Percentiles rank a stretch among this genome's conserved stretches.
Evolutionary conservation across 164 flowering plant species (phyloP).

Genomic region (Nymphaea thermarum): DNA sequence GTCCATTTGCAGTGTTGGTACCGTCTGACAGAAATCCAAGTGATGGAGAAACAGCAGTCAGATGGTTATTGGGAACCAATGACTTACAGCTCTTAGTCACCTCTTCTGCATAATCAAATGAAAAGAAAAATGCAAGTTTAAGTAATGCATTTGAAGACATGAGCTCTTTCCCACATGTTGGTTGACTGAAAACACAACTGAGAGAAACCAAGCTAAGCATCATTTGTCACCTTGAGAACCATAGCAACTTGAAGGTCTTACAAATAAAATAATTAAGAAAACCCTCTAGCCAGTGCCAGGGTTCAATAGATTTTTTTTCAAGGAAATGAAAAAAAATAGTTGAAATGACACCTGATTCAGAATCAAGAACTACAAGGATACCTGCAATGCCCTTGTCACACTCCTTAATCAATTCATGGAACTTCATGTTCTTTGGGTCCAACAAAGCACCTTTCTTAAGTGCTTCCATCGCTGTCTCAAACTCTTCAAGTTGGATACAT

Average conservation of each 20-base stretch:
- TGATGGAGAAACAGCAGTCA: slow-evolving; percentile 6
- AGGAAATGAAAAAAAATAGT: no score
- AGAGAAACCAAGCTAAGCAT: neutral
- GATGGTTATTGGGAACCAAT: slow-evolving; percentile 5
- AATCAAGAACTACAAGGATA: slow-evolving; percentile 6
- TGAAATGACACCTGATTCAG: no score
- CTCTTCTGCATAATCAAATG: slow-evolving; percentile 40
- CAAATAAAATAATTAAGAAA: neutral
- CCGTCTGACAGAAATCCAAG: slow-evolving; percentile 8
- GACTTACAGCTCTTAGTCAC: slow-evolving; percentile 17
- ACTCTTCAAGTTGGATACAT: slow-evolving; percentile 79
- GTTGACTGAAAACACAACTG: neutral
- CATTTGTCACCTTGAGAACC: no score
- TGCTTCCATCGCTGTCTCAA: slow-evolving; percentile 78
- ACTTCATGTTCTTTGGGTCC: slow-evolving; percentile 58
- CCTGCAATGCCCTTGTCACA: slow-evolving; percentile 76
- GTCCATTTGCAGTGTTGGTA: slow-evolving; percentile 6
- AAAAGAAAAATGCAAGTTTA: neutral
- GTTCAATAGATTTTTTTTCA: no score
- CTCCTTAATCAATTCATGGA: slow-evolving; percentile 55
- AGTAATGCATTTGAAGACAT: no score
- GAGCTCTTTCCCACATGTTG: neutral
- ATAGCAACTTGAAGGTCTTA: neutral
- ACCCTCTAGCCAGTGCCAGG: neutral
- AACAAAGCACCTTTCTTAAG: slow-evolving; percentile 62